Evolutionary conservation across 1,284 basidiomycete species (phyloP), one percentile per base, ranked within the genome.

Genomic region (Tremellales sp.): DNA sequence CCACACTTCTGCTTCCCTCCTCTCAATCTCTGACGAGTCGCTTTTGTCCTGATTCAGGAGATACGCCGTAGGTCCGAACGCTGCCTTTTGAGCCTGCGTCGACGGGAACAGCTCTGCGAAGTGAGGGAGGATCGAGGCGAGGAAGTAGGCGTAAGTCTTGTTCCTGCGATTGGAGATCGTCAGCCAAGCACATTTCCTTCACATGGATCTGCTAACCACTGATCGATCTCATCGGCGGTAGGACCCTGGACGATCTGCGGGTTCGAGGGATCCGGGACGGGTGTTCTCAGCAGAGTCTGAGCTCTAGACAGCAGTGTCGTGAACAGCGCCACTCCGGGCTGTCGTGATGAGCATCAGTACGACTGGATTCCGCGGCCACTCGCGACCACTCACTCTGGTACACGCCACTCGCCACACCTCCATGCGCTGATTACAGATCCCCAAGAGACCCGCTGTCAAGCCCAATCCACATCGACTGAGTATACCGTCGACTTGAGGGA

Each of bases 271-370:
- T 77, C 74, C 34, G 75, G 76, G 5, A 74, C 72, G 53, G 83
- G 77, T 14, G 76, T 79, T 61, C 93, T 86, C 64, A 89, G 87
- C 58, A 98, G 82, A 22, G 87, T 81, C 70, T 94, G 91, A 10
- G 92, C 93, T 35, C 91, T 83, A 51, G 87, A 93, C 48, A 98
- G 76, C 68, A 98, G 86, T 41, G 95, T 79, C 0, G 93, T 98
- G 53, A 97, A 77, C 43, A 98, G 79, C 7, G 92, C 90, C 24
- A 97, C 78, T 27, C 94, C 95, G 43, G 95, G 91, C 84, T 95
- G 60, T 6, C 28, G 50, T 45, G 28, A n/a, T n/a, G 22, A 14
- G 26, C 14, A 4, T 45, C 44, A 31, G 40, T 55, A 18, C 21
- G 27, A 61, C 79, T 39, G 54, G 86, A 5, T 6, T 43, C 44